A percentile compares a stretch with the other conserved stretches of the same genome.
phyloP scores from a whole-genome alignment of 2,329 filamentous ascomycete genomes.

The Aspergillus fijiensis region DNA sequence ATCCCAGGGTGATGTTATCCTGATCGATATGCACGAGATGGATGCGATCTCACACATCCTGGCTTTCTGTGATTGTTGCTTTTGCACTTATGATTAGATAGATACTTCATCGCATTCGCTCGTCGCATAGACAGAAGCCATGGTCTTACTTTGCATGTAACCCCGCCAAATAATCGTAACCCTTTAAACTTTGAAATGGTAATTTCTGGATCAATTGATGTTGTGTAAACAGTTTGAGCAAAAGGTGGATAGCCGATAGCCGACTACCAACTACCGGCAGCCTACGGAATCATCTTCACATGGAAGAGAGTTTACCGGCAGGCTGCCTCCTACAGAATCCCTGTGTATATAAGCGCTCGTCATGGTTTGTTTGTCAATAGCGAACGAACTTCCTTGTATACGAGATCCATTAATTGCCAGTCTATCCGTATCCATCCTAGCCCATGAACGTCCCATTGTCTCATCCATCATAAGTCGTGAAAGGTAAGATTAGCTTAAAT shows the following conservation, averaged over 20 bases:
- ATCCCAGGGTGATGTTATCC: background rate
- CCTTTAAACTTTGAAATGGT: no score
- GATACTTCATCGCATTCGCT: background rate
- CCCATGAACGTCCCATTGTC: background rate
- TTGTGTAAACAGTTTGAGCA: no score
- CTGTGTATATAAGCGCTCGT: no score
- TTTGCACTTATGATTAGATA: background rate
- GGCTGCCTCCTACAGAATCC: no score
- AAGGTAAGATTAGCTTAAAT: background rate
- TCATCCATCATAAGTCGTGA: background rate
- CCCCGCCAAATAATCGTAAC: no score
- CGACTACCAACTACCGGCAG: no score
- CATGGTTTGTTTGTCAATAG: background rate
- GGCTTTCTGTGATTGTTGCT: background rate
- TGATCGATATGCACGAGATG: background rate
- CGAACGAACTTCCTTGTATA: background rate
- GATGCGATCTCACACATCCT: background rate
- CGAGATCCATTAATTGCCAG: background rate
- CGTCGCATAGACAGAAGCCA: background rate
- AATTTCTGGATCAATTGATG: no score
- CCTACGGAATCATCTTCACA: no score
- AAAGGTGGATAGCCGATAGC: no score
- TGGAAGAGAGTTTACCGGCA: no score
- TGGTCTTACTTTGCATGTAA: background rate
- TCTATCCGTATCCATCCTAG: background rate